Conservation (phyloP, 768 basidiomycete species). For the Cystobasidium ongulense region DNA sequence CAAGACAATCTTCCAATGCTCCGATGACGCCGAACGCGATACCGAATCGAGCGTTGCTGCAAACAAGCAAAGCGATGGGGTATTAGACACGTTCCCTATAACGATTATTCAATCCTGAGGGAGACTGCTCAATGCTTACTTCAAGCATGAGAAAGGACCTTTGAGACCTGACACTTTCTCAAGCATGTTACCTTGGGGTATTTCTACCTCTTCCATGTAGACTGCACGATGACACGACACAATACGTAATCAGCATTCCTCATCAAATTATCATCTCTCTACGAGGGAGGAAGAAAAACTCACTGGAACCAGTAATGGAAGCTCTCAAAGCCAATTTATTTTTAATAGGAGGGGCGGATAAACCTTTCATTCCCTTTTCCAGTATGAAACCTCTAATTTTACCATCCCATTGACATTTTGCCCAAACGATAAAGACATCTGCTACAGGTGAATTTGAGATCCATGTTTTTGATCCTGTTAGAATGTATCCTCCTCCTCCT, state of each 20-base stretch:
- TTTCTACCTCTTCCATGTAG: constrained; percentile 82
- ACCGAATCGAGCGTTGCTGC: constrained; percentile 31
- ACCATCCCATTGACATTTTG: constrained; percentile 84
- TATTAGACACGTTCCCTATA: constrained; percentile 50
- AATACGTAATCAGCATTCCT: constrained; percentile 50
- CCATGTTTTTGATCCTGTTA: constrained; percentile 95
- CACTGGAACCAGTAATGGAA: constrained; percentile 45
- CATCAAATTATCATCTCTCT: constrained; percentile 48
- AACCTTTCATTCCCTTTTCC: constrained; percentile 76
- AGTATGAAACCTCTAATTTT: constrained; percentile 82
- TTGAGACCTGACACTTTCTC: constrained; percentile 69
- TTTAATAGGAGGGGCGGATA: constrained; percentile 77
- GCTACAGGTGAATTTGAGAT: constrained; percentile 60
- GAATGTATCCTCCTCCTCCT: constrained; percentile 67
- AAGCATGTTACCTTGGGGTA: constrained; percentile 65
- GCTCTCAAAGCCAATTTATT: constrained; percentile 86
- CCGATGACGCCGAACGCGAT: constrained; percentile 62
- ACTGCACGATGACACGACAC: constrained; percentile 49
- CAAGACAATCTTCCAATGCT: constrained; percentile 81
- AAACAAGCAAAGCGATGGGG: not conserved
- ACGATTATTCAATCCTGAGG: not conserved
- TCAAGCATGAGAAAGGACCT: constrained; percentile 84
- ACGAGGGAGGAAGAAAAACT: not conserved
- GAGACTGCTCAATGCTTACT: too few species aligned
- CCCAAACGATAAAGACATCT: constrained; percentile 89